Percentiles rank a stretch among this genome's conserved stretches.
Conservation (phyloP, 345 rosid genomes). For the Salix caprea region DNA sequence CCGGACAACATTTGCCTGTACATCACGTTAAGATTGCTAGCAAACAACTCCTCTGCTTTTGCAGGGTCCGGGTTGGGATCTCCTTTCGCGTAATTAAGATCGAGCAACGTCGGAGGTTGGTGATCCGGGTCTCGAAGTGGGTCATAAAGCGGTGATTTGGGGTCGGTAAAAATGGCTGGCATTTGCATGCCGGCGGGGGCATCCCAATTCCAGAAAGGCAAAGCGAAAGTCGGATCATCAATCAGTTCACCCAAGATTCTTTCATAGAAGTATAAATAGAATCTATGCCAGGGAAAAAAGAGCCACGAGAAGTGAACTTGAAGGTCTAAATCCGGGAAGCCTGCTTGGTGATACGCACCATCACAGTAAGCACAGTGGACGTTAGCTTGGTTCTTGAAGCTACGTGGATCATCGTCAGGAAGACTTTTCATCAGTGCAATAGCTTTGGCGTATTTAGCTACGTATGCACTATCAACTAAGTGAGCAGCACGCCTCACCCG, state of each 20-base stretch:
- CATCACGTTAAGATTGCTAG: conserved; percentile 48
- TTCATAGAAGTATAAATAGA: conserved; percentile 49
- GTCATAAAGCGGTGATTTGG: conserved; percentile 43
- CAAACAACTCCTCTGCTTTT: conserved; percentile 12
- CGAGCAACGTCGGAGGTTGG: conserved; percentile 30
- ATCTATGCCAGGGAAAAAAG: conserved; percentile 59
- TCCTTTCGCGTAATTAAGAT: conserved; percentile 44
- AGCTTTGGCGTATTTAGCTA: conserved; percentile 44
- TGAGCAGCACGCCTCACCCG: conserved; percentile 52
- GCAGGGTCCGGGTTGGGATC: conserved; percentile 1
- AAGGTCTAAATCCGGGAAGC: conserved; percentile 46
- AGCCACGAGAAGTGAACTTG: conserved; percentile 60
- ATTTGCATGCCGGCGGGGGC: conserved; percentile 50
- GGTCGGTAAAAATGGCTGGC: conserved; percentile 41
- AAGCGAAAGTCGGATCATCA: conserved; percentile 49
- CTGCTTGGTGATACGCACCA: conserved; percentile 52
- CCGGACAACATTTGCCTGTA: conserved; percentile 58
- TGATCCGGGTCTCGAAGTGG: conserved; percentile 32
- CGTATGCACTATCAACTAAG: conserved; percentile 25
- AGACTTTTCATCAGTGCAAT: conserved; percentile 55
- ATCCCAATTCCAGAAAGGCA: conserved; percentile 70
- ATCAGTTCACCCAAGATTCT: conserved; percentile 51
- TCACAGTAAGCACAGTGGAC: conserved; percentile 64
- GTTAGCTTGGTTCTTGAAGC: conserved; percentile 50
- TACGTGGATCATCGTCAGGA: conserved; percentile 54